Base-by-base conservation (phyloP, 2,329 filamentous ascomycete species). In the Aspergillus aculeatus region DNA sequence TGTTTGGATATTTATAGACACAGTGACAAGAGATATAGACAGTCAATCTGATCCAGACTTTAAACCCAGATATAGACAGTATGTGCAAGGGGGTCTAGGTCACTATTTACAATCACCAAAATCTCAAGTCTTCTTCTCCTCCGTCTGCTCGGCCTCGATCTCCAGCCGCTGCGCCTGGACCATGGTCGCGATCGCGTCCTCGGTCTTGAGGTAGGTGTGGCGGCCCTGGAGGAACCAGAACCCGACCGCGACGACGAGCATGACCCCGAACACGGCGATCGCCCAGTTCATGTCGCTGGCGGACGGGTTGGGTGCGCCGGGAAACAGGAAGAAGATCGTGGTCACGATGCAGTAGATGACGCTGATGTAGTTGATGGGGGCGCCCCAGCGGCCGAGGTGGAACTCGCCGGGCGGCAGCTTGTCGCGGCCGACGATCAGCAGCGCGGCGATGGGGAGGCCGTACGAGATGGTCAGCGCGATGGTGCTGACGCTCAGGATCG, bases 311-410 rank as follows among this genome's bases (percentile, higher is more conserved):
- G 82, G 82, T 0, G 61, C 62, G 0, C 69, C 69, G 0, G 82
- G 83, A 63, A 84, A 85, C 69, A 84, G 81, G 76, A 84, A 84
- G 67, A 84, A 84, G 16, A 84, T 74, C 0, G 81, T 82, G 3
- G 82, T 84, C 47, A 84, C 66, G 50, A 65, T 68, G 67, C 82
- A 84, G 69, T 84, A 84, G 5, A 82, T 65, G n/a, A 84, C 67
- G 2, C 81, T 82, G 32, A 83, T 63, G 74, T 77, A 80, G 68
- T 83, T 83, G 56, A 78, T 60, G 1, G 72, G 48, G 0, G 73
- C 58, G 0, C 81, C 81, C 21, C 77, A 74, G 12, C 72, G 71
- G 5, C 82, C 82, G 0, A 84, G 74, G 0, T 65, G 64, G 67
- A 84, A 83, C 12, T 69, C 62, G 2, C 73, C 79, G 0, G 80